Conservation (phyloP, 2,329 filamentous ascomycete species). For the Cytospora piceae region DNA sequence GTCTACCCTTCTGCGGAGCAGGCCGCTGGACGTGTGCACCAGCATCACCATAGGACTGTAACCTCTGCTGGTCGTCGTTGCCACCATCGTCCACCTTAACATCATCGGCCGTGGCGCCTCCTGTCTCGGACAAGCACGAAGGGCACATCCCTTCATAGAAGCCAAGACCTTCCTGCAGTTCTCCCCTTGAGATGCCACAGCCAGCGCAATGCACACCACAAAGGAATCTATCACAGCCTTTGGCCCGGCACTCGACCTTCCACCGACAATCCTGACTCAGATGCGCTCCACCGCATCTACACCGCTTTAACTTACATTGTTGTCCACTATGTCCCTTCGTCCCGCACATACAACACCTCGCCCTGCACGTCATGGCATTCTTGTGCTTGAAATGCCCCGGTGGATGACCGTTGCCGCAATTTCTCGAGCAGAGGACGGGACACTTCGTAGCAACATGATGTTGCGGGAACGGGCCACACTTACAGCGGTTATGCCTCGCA, state of each 20-base stretch:
- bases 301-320: slow-evolving; percentile 41
- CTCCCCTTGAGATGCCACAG: slow-evolving; percentile 35
- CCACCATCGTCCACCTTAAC: background rate
- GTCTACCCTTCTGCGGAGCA: background rate
- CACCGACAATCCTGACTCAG: slow-evolving; percentile 46
- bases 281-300: slow-evolving; percentile 43
- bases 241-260: slow-evolving; percentile 42
- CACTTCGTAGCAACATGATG: slow-evolving; percentile 41
- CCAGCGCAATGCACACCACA: slow-evolving; percentile 44
- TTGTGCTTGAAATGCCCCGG: slow-evolving; percentile 38
- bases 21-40: background rate
- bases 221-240: slow-evolving; percentile 40
- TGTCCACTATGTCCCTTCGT: slow-evolving; percentile 42
- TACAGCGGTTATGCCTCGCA: slow-evolving; percentile 42
- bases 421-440: slow-evolving; percentile 40
- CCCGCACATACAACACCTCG: slow-evolving; percentile 49
- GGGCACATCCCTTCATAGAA: slow-evolving; percentile 40
- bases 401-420: slow-evolving; percentile 37
- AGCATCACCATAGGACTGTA: too few species aligned
- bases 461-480: slow-evolving; percentile 45
- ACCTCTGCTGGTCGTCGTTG: background rate
- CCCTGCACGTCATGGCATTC: slow-evolving; percentile 44
- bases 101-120: too few species aligned
- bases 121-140: slow-evolving; percentile 33
- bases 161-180: slow-evolving; percentile 30